phyloP scores from a whole-genome alignment of 371 early-diverging fungal genomes.

The Mucor plumbeus region DNA sequence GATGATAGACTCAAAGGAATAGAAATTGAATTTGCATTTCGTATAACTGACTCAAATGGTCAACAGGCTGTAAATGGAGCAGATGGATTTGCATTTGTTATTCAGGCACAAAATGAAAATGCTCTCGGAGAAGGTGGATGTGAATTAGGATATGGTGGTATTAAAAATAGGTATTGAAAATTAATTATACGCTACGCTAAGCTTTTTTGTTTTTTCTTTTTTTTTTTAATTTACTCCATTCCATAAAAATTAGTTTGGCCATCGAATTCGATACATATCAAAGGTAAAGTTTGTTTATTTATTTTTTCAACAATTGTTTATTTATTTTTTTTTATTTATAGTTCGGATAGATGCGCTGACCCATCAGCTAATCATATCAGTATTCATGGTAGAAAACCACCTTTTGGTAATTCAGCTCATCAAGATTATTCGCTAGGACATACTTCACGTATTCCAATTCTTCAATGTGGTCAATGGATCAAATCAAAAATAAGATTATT shows the following conservation, averaged over 20 bases:
- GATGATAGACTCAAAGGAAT: conserved; percentile 23
- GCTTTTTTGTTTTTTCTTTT: not conserved
- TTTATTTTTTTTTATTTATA: conserved; percentile 8
- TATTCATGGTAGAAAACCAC: conserved; percentile 43
- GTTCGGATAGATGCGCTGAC: conserved; percentile 50
- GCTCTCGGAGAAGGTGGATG: conserved; percentile 53
- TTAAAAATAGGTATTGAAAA: conserved; percentile 36
- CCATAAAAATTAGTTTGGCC: conserved; percentile 41
- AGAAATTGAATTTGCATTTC: conserved; percentile 43
- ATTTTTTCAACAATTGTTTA: not conserved
- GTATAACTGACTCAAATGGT: conserved; percentile 35
- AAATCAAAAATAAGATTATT: conserved; percentile 31
- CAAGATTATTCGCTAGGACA: conserved; percentile 53
- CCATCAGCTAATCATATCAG: conserved; percentile 62
- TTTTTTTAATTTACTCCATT: not conserved
- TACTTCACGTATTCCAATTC: conserved; percentile 41
- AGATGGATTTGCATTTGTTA: conserved; percentile 54
- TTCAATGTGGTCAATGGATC: conserved; percentile 45
- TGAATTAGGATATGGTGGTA: conserved; percentile 52
- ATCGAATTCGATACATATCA: conserved; percentile 64
- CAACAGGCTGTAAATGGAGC: conserved; percentile 36
- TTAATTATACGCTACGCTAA: too few species aligned
- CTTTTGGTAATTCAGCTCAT: conserved; percentile 45
- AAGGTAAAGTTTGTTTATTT: conserved; percentile 24
- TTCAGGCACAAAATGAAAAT: conserved; percentile 28